Evolutionary conservation across 2,329 filamentous ascomycete genomes (phyloP).

Genomic region (Scedosporium dehoogii): DNA sequence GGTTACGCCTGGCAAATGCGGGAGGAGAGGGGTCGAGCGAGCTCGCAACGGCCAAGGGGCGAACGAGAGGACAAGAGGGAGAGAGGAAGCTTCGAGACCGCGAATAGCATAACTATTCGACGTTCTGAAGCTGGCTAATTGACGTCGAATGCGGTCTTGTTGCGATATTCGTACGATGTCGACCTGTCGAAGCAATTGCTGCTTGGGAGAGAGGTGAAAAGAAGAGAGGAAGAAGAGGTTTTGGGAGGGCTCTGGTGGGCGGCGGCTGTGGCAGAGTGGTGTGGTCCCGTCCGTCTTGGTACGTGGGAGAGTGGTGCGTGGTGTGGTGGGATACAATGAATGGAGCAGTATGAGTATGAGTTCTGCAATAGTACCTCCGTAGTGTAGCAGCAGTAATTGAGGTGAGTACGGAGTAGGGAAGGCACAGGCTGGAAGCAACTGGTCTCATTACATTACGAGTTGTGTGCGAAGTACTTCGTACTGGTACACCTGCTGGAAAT

Average conservation of each 20-base stretch:
- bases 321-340: background rate
- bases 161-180: constrained; percentile 2
- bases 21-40: constrained; percentile 5
- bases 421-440: no score
- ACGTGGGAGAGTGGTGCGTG: background rate
- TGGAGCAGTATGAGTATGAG: background rate
- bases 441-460: no score
- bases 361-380: background rate
- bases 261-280: constrained; percentile 5
- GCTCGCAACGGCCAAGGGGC: constrained; percentile 1
- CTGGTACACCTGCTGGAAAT: no score
- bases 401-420: no score
- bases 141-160: constrained; percentile 1
- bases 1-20: constrained; percentile 3
- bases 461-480: no score
- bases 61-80: constrained; percentile 4
- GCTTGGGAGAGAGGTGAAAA: constrained; percentile 3
- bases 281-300: background rate
- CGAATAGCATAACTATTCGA: constrained; percentile 4
- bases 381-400: no score
- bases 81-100: constrained; percentile 1
- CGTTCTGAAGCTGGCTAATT: background rate
- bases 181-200: constrained; percentile 6
- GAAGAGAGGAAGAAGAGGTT: background rate
- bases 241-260: background rate